A percentile compares a stretch with the other conserved stretches of the same genome.
These are phyloP conservation scores for Calonectria montana DNA, from an alignment of 2,329 filamentous ascomycete species.

Conservation along the genomic window DNA sequence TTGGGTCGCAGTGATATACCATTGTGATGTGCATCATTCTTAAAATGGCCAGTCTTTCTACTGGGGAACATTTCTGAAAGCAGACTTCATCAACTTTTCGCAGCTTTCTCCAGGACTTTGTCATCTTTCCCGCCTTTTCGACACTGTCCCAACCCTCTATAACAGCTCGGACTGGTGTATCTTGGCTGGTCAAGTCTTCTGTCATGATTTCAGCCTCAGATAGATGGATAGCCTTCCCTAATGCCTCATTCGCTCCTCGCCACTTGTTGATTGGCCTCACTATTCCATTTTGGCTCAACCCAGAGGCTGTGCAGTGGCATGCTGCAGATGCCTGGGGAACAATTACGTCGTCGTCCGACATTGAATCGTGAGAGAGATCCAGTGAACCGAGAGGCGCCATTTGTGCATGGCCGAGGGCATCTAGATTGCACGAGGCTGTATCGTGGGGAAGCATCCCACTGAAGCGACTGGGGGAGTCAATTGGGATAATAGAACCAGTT, in stretches of 20 bases:
- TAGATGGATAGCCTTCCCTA: conserved; percentile 25
- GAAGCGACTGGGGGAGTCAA: background rate
- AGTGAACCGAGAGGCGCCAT: background rate
- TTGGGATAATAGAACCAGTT: background rate
- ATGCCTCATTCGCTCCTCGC: conserved; percentile 40
- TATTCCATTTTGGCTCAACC: background rate
- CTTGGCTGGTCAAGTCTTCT: conserved; percentile 37
- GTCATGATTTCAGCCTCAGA: conserved; percentile 25
- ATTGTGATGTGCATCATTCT: conserved; percentile 41
- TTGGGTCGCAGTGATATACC: conserved; percentile 42
- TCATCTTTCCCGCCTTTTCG: conserved; percentile 39
- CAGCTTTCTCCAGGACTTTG: conserved; percentile 42
- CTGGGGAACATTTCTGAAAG: conserved; percentile 30
- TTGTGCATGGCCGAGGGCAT: background rate
- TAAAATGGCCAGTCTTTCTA: conserved; percentile 41
- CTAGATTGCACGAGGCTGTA: background rate
- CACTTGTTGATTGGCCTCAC: conserved; percentile 30
- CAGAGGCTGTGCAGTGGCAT: conserved; percentile 5
- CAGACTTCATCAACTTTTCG: conserved; percentile 40
- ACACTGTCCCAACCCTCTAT: conserved; percentile 45
- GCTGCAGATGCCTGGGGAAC: background rate
- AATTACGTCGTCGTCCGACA: conserved; percentile 5
- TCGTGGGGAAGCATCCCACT: background rate
- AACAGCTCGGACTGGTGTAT: conserved; percentile 39
- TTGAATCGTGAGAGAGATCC: background rate